These are phyloP conservation scores for Geotrichum citri-aurantii DNA, from an alignment of 1,139 yeast genomes.

Conservation along the genomic window DNA sequence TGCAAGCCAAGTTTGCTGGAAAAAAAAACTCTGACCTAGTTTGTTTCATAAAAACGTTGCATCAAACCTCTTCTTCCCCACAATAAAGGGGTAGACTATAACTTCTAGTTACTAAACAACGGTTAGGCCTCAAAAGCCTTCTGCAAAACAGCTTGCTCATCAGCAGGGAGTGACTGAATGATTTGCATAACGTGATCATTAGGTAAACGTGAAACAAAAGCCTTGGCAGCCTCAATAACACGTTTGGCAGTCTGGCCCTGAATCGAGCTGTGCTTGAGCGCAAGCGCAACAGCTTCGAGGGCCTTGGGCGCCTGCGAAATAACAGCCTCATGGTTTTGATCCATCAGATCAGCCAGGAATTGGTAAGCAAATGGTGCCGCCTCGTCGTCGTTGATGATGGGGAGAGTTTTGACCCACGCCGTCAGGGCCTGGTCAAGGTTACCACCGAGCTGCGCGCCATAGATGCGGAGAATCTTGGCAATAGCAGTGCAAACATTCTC, in stretches of 20 bases:
- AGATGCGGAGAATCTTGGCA: slow-evolving; percentile 55
- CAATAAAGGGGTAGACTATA: too few species aligned
- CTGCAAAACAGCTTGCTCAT: slow-evolving; percentile 55
- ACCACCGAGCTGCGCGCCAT: slow-evolving; percentile 44
- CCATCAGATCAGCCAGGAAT: slow-evolving; percentile 70
- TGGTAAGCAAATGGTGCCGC: slow-evolving; percentile 85
- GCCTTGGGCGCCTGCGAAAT: slow-evolving; percentile 54
- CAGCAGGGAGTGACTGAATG: slow-evolving; percentile 57
- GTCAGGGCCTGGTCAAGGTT: slow-evolving; percentile 57
- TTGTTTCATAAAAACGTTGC: too few species aligned
- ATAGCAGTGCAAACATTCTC: slow-evolving; percentile 81
- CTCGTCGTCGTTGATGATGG: slow-evolving; percentile 76
- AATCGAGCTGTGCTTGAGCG: slow-evolving; percentile 62
- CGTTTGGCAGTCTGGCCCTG: slow-evolving; percentile 65
- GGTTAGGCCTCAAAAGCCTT: slow-evolving; percentile 47
- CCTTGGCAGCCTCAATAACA: slow-evolving; percentile 52
- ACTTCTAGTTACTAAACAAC: neutral
- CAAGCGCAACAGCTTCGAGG: slow-evolving; percentile 71
- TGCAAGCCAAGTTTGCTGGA: too few species aligned
- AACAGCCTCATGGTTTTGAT: slow-evolving; percentile 60
- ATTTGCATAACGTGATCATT: slow-evolving; percentile 63
- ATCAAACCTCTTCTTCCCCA: neutral
- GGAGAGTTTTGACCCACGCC: slow-evolving; percentile 79
- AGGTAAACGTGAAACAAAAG: slow-evolving; percentile 41
- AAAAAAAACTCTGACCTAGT: too few species aligned